Evolutionary conservation across 768 basidiomycete species (phyloP).

Genomic region (Mrakia gelida): DNA sequence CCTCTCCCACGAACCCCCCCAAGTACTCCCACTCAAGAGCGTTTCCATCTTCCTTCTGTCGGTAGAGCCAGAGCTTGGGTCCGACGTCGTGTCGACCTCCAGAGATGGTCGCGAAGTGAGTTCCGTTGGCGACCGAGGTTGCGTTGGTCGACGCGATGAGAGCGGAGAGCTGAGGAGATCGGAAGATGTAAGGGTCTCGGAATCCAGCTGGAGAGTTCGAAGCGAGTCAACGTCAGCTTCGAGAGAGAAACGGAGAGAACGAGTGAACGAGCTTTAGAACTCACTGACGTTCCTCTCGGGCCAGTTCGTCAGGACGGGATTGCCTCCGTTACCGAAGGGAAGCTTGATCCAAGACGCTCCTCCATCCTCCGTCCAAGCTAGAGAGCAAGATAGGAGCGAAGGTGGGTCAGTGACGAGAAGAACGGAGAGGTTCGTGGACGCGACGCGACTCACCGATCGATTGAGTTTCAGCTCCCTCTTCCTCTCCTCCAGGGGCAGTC

Average conservation of each 20-base stretch:
- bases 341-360: conserved; percentile 35
- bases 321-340: conserved; percentile 26
- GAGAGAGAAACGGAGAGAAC: not conserved
- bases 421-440: too few species aligned
- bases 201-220: conserved; percentile 35
- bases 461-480: conserved; percentile 35
- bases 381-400: not conserved
- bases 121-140: conserved; percentile 21
- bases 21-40: conserved; percentile 34
- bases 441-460: conserved; percentile 18
- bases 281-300: conserved; percentile 25
- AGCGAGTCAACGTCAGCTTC: too few species aligned
- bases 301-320: conserved; percentile 32
- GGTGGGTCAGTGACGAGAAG: not conserved
- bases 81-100: conserved; percentile 34
- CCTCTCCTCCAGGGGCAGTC: conserved; percentile 21
- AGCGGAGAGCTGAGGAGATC: conserved; percentile 31
- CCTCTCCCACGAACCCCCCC: conserved; percentile 26
- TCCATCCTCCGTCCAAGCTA: conserved; percentile 34
- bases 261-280: not conserved
- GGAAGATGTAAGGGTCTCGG: conserved; percentile 37
- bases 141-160: conserved; percentile 13
- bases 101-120: conserved; percentile 34
- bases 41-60: conserved; percentile 31
- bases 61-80: conserved; percentile 35